Conservation (phyloP, 306 rosid species). For the Citrullus mucosospermus region DNA sequence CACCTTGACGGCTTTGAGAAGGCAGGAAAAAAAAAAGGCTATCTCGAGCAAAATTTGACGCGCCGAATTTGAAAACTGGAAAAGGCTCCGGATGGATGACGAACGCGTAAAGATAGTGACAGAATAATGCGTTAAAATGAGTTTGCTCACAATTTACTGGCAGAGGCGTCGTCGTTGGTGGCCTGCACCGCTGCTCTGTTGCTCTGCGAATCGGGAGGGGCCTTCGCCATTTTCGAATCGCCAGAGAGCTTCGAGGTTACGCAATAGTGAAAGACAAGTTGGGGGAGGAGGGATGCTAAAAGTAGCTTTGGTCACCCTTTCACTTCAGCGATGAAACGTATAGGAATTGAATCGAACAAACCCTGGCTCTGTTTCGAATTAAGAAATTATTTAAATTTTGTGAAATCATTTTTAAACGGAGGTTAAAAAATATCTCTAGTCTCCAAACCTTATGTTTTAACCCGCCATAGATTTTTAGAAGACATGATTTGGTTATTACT, state of each 20-base stretch:
- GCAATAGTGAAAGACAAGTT: not conserved
- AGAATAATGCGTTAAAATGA: not conserved
- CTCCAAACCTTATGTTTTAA: too few relatives aligned
- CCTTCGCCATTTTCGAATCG: conserved; percentile 18
- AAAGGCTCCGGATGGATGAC: not conserved
- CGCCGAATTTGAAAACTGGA: not conserved
- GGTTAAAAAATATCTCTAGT: too few relatives aligned
- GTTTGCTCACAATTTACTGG: conserved; percentile 49
- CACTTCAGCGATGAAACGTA: not conserved
- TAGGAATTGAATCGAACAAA: not conserved
- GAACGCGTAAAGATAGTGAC: not conserved
- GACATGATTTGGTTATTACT: too few relatives aligned
- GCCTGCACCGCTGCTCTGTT: conserved; percentile 54
- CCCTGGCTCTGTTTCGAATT: not conserved
- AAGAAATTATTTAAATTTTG: too few relatives aligned
- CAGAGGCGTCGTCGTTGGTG: conserved; percentile 70
- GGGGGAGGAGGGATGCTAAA: too few relatives aligned
- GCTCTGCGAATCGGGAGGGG: conserved; percentile 34
- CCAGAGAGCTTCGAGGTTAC: not conserved
- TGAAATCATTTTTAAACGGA: too few relatives aligned
- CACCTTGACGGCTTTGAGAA: not conserved
- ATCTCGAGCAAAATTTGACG: not conserved
- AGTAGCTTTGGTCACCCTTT: not conserved
- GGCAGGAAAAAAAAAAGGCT: not conserved
- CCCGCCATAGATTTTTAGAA: too few relatives aligned